These are phyloP conservation scores for Musa balbisiana DNA, from an alignment of 202 grass and related monocot species.

Conservation along the genomic window DNA sequence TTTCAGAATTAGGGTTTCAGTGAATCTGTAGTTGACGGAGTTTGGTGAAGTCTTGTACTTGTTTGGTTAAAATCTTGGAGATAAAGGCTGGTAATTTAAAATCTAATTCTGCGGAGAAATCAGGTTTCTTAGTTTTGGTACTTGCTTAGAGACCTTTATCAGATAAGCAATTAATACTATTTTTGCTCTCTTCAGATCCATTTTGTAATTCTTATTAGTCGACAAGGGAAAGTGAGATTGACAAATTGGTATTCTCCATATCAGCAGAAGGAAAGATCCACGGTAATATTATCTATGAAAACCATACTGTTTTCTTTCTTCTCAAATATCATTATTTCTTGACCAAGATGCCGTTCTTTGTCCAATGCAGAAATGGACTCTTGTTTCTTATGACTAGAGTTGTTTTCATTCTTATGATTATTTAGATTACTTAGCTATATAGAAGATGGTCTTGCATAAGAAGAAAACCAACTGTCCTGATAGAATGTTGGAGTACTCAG, in stretches of 20 bases:
- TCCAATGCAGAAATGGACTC: neutral
- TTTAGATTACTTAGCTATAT: too few species aligned
- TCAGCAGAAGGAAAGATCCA: constrained; percentile 80
- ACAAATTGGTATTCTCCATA: constrained; percentile 99
- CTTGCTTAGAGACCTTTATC: neutral
- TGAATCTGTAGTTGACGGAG: too few species aligned
- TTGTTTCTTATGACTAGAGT: neutral
- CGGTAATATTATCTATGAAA: constrained; percentile 39
- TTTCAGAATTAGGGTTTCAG: neutral
- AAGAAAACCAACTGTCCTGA: too few species aligned
- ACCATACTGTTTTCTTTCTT: constrained; percentile 1
- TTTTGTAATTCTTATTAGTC: constrained; percentile 89
- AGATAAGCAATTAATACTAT: neutral
- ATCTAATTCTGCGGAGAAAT: too few species aligned
- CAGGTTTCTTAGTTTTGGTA: neutral
- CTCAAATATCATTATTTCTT: neutral
- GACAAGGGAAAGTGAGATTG: constrained; percentile 93
- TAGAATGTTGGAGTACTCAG: too few species aligned
- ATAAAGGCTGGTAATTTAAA: too few species aligned
- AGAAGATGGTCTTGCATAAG: too few species aligned
- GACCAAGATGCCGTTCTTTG: neutral
- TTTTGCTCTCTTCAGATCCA: constrained; percentile 44
- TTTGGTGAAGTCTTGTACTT: too few species aligned
- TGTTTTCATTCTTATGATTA: too few species aligned
- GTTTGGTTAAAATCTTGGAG: too few species aligned